Base-by-base conservation (phyloP, 2,329 filamentous ascomycete species). In the Daldinia sp. region DNA sequence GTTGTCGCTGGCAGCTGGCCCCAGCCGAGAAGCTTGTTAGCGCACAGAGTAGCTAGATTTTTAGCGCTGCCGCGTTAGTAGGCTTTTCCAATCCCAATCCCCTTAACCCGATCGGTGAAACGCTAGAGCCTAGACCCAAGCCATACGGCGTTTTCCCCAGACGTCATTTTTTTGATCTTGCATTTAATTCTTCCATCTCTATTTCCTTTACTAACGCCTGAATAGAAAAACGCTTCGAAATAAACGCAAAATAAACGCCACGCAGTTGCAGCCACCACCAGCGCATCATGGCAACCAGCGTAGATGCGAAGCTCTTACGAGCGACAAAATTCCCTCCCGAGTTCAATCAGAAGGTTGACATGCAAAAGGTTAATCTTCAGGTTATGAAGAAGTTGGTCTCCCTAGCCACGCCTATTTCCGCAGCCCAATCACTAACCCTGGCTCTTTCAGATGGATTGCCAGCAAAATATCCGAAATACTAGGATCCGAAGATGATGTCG, bases 341-440 rank as follows among this genome's bases (percentile, higher is more conserved):
- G 75, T 99, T 98, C 80, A 94, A 87, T 75, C 89, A 92, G 76
- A 97, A 97, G 82, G 95, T 99, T 68, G 94, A 99, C 81, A 97
- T 96, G 87, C 87, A 89, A 71, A 98, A 98, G 81, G 93, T 99
- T 78, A 97, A 99, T 76, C 83, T 97, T 51, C 93, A 96, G 77
- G 92, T 99, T 58, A 96, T 99, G 88, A 97, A 97, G 85, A 96
- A 95, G 92, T 96, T 76, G 74, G 89, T 79, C 63, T 53, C 49
- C 50, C 53, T 6, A 11, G n/a, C 43, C 23, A 34, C 39, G 32
- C 15, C 34, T 41, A 50, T 45, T 47, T 37, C 30, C 29, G 39
- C 51, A 25, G 9, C 57, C 30, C 13, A 39, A 43, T 39, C 45
- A 21, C 69, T 72, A 43, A 72, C 60, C 30, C 27, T 7, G 11